These are phyloP conservation scores for Plasmodium yoelii DNA, from an alignment of 169 alveolate species.

Conservation along the genomic window DNA sequence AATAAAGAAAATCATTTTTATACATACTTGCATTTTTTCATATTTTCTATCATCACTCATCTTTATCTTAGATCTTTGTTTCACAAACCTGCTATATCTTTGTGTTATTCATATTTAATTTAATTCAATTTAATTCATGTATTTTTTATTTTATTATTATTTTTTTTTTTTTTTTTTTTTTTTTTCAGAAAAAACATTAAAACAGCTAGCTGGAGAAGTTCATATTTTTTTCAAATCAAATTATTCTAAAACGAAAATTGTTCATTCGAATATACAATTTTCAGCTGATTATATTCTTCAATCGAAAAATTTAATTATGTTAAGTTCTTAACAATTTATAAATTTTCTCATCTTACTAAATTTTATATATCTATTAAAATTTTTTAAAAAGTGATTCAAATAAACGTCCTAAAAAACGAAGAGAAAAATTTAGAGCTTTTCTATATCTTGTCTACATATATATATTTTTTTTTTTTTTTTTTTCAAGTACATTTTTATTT, in stretches of 20 bases:
- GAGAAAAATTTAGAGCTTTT: not conserved
- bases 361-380: conserved; percentile 44
- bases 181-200: conserved; percentile 6
- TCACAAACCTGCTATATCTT: not conserved
- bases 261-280: conserved; percentile 6
- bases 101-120: not conserved
- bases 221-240: conserved; percentile 20
- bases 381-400: conserved; percentile 58
- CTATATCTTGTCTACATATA: not conserved
- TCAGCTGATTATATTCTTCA: conserved; percentile 12
- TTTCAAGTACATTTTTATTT: not conserved
- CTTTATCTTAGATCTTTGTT: not conserved
- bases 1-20: not conserved
- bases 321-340: conserved; percentile 64
- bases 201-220: conserved; percentile 28
- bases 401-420: conserved; percentile 31
- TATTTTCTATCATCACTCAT: not conserved
- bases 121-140: not conserved
- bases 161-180: no score
- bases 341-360: conserved; percentile 56
- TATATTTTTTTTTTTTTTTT: not conserved
- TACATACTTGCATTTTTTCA: not conserved
- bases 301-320: not conserved
- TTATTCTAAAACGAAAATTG: conserved; percentile 32
- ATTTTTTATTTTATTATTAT: no score